These are phyloP conservation scores for Clavaria fumosa DNA, from an alignment of 768 basidiomycete species.

Conservation along the genomic window DNA sequence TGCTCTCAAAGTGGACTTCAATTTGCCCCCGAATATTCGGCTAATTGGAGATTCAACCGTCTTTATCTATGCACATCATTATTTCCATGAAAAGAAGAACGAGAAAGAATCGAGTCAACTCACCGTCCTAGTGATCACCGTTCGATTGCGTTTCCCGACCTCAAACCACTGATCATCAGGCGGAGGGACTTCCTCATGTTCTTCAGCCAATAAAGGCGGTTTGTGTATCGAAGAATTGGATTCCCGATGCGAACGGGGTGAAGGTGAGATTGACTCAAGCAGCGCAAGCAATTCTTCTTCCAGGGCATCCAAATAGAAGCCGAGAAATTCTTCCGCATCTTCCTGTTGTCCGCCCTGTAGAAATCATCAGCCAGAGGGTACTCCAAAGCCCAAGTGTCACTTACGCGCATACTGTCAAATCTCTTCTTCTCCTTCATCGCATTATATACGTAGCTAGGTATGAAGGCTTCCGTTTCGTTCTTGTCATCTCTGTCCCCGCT, in stretches of 20 bases:
- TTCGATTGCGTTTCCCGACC: slow-evolving; percentile 79
- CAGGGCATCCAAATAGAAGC: slow-evolving; percentile 87
- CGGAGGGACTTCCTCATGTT: slow-evolving; percentile 26
- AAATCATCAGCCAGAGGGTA: slow-evolving; percentile 6
- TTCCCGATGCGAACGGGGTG: too few relatives aligned
- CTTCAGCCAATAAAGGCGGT: slow-evolving; percentile 22
- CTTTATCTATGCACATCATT: slow-evolving; percentile 37
- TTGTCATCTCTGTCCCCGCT: too few relatives aligned
- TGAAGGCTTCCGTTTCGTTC: slow-evolving; percentile 51
- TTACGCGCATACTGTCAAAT: slow-evolving; percentile 83
- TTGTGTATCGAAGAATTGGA: too few relatives aligned
- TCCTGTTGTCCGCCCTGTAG: slow-evolving; percentile 81
- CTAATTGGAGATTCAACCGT: slow-evolving; percentile 77
- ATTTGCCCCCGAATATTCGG: slow-evolving; percentile 85
- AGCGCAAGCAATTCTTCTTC: slow-evolving; percentile 80
- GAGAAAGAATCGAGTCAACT: slow-evolving; percentile 16
- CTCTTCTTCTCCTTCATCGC: slow-evolving; percentile 88
- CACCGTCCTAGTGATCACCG: slow-evolving; percentile 66
- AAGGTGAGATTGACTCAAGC: slow-evolving; percentile 33
- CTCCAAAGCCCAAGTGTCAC: slow-evolving; percentile 16
- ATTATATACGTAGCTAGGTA: slow-evolving; percentile 78
- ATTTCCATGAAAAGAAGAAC: slow-evolving; percentile 2
- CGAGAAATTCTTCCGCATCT: slow-evolving; percentile 97
- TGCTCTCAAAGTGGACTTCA: slow-evolving; percentile 68
- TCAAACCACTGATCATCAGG: slow-evolving; percentile 78